Base-by-base conservation (phyloP, 495 filamentous ascomycete genomes). In the Lasiosphaeria ovina region DNA sequence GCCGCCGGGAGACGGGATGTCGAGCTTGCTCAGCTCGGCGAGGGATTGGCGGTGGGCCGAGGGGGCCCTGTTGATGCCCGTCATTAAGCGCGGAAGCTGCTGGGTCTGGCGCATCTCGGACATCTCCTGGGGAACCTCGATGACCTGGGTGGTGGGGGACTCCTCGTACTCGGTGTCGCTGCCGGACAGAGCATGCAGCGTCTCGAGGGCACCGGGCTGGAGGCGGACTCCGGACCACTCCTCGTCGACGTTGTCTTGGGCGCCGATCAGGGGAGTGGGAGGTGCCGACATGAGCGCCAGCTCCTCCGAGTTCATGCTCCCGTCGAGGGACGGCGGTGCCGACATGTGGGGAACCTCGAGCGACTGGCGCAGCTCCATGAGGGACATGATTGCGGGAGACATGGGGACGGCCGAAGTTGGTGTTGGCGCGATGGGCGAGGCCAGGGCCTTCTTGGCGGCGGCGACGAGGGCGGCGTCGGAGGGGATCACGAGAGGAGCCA, bases 1-100 rank as follows among this genome's bases (percentile, higher is more conserved):
- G 0, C 89, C 90, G 33, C 91, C 89, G 0, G 92, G 92, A 2
- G 92, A 96, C 3, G 92, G 92, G 52, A 97, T 91, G 54, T 91
- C 86, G 57, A 96, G 77, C 72, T 81, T 78, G 60, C 85, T 87
- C 58, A 93, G 80, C 56, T 83, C 76, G 45, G 73, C 74, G 33
- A 77, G 75, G 50, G 76, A 81, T 51, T 78, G 76, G n/a, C 75
- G 75, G 61, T 77, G 70, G 0, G 72, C 58, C 10, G 75, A 74
- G 17, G 67, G 69, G 16, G 66, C 61, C 35, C 68, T 57, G 57
- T 62, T 52, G 62, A 68, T 35, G 63, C 56, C 64, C 50, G 76
- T 76, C 34, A 79, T 59, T 4, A 80, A 65, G 10, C 71, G 75
- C 2, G 76, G 73, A 1, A 69, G 74, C 36, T 62, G 71, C 60